Base-by-base conservation (phyloP, 805 yeast genomes). In the Ogataea nonfermentans region DNA sequence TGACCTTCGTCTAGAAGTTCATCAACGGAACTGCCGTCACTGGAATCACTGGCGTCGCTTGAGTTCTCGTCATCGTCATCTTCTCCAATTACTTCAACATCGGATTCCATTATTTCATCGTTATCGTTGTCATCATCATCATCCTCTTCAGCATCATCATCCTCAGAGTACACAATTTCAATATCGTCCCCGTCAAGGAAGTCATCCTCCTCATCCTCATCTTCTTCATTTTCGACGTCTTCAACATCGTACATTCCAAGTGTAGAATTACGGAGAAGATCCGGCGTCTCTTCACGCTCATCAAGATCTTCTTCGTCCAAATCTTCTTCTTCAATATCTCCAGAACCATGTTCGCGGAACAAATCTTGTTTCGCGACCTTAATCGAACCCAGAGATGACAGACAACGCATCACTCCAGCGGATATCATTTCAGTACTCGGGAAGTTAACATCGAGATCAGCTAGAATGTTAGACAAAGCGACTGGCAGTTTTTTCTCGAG, bases 201-300 rank as follows among this genome's bases (percentile, higher is more conserved):
- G n/a, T 51, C 66, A 13, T 52, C 61, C 15, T 55, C 62, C 9
- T 50, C 59, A 6, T 48, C 61, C 6, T 49, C 58, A 14, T 54
- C 66, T n/a, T 55, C 63, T 16, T 56, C 66, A 24, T 56, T 62
- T 10, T 63, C 68, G 24, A 76, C 73, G 36, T 82, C 93, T 24
- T 74, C 85, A 27, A 85, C 81, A 52, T 91, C 97, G 57, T 84
- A 91, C 95, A 91, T 90, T 2, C 96, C 97, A 28, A 91, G 68
- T 0, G 97, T 86, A 0, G 97, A 90, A 57, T 93, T 90, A 27
- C 83, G 70, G 61, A 91, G 79, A 54, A 90, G 67, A 57, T 90
- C 90, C 0, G 95, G 89, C 0, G 89, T 77, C 37, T 87, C 91
- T 37, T 84, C 95, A 22, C 72, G 57, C 6, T 60, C 63, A 25